These are phyloP conservation scores for Neurospora sp. DNA, from an alignment of 495 filamentous ascomycete species.

Conservation along the genomic window DNA sequence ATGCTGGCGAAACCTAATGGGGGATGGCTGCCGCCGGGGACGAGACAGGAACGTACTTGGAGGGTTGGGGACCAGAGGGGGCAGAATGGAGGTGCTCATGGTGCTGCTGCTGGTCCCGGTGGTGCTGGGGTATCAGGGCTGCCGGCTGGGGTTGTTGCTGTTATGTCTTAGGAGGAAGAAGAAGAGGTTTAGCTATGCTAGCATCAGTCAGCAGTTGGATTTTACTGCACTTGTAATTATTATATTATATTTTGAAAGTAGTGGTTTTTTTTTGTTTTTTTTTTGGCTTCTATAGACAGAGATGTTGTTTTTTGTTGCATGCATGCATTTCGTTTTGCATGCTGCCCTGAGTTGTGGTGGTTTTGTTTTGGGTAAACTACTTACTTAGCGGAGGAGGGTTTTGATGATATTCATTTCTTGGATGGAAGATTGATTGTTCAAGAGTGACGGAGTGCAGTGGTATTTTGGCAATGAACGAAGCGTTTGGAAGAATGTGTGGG, in stretches of 20 bases:
- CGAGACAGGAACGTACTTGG: constrained; percentile 77
- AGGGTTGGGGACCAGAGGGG: constrained; percentile 37
- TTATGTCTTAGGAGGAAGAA: not conserved
- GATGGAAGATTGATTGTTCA: not conserved
- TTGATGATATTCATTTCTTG: not conserved
- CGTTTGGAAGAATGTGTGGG: not conserved
- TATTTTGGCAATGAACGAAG: too few relatives aligned
- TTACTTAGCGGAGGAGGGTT: not conserved
- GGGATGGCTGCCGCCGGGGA: constrained; percentile 61
- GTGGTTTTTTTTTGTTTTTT: not conserved
- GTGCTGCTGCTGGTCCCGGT: too few relatives aligned
- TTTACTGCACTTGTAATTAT: not conserved
- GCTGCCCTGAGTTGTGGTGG: not conserved
- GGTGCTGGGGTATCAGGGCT: not conserved
- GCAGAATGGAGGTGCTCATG: not conserved
- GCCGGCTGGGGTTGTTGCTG: not conserved
- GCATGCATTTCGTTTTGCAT: not conserved
- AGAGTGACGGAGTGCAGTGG: not conserved
- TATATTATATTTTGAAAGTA: not conserved
- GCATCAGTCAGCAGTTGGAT: not conserved
- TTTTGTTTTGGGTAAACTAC: not conserved
- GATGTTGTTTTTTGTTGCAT: not conserved
- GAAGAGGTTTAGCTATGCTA: not conserved
- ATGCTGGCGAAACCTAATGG: constrained; percentile 21
- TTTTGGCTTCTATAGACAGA: not conserved